These are phyloP conservation scores for Spiraea crenata DNA, from an alignment of 331 rosid species.

Conservation along the genomic window DNA sequence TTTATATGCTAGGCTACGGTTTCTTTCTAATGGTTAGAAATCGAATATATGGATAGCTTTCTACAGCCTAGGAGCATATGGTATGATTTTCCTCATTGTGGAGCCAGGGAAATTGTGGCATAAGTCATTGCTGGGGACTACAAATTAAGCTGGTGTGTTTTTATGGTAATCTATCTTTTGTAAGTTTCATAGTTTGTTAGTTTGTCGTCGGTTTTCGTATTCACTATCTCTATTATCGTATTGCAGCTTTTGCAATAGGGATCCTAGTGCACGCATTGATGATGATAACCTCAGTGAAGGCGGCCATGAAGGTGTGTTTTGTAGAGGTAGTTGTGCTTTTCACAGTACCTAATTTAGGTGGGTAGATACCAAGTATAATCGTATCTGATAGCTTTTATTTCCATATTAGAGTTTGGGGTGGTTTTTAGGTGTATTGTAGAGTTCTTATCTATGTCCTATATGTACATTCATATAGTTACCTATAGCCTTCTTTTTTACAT, in stretches of 20 bases:
- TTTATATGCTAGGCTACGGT: too few species aligned
- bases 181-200: constrained; percentile 41
- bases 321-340: background rate
- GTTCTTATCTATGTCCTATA: background rate
- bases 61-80: constrained; percentile 86
- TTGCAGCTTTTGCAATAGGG: constrained; percentile 81
- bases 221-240: constrained; percentile 13
- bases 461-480: too few species aligned
- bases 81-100: constrained; percentile 89
- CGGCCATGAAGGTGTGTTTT: constrained; percentile 78
- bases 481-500: too few species aligned
- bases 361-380: too few species aligned
- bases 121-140: constrained; percentile 90
- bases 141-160: constrained; percentile 78
- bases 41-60: constrained; percentile 87
- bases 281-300: constrained; percentile 61
- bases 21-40: too few species aligned
- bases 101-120: constrained; percentile 72
- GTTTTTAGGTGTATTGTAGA: background rate
- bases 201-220: background rate
- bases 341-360: too few species aligned
- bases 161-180: constrained; percentile 89
- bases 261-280: constrained; percentile 69
- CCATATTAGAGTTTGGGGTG: background rate
- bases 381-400: background rate